phyloP scores from a whole-genome alignment of 495 filamentous ascomycete species.

The Acidomyces sp. region DNA sequence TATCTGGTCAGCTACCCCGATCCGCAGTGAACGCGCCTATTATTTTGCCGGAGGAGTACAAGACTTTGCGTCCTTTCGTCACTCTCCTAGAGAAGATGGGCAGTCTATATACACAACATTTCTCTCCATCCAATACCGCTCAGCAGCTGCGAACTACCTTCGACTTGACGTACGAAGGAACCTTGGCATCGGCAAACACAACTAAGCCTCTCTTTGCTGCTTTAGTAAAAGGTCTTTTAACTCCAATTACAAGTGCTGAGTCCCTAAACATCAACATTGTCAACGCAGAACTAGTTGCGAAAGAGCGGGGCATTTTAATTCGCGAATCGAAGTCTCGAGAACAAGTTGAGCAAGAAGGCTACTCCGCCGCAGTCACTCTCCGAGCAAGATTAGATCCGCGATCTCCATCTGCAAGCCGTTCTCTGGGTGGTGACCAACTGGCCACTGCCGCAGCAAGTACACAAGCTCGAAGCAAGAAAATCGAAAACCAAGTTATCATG shows the following conservation, averaged over 20 bases:
- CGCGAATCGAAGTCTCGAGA: conserved; percentile 49
- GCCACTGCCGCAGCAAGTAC: not conserved
- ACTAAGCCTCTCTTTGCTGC: conserved; percentile 59
- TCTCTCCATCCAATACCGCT: conserved; percentile 23
- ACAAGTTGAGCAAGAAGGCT: conserved; percentile 33
- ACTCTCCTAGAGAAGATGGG: conserved; percentile 56
- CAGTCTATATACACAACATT: conserved; percentile 57
- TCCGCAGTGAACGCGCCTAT: conserved; percentile 60
- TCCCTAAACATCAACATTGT: conserved; percentile 60
- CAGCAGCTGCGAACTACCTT: conserved; percentile 41
- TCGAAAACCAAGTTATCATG: conserved; percentile 45
- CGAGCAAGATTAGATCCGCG: conserved; percentile 25
- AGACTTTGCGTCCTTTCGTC: conserved; percentile 57
- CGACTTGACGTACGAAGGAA: conserved; percentile 56
- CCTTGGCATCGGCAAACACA: conserved; percentile 46
- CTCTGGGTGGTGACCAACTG: conserved; percentile 1
- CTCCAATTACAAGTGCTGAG: conserved; percentile 42
- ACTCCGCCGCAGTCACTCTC: conserved; percentile 50
- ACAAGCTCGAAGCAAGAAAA: not conserved
- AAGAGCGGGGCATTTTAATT: conserved; percentile 54
- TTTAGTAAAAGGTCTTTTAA: conserved; percentile 52
- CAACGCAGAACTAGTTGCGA: conserved; percentile 54
- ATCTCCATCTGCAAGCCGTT: conserved; percentile 13
- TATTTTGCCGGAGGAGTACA: conserved; percentile 59
- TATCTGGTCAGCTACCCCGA: conserved; percentile 51